Base-by-base conservation (phyloP, 805 yeast genomes). In the Spencermartinsiella europaea region DNA sequence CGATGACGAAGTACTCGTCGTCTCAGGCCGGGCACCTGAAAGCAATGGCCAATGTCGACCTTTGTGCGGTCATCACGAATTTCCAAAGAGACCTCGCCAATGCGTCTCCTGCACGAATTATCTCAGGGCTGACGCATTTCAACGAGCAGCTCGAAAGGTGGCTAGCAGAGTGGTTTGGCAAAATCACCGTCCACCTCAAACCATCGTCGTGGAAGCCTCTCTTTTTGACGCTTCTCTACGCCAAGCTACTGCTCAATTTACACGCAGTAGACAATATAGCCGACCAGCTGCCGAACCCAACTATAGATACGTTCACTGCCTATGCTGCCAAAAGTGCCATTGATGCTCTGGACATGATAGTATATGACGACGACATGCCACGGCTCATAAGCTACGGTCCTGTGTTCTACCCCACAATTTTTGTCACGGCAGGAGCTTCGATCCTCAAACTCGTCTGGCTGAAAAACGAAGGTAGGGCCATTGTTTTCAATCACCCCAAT, bases 171-270 rank as follows among this genome's bases (percentile, higher is more conserved):
- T 54, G 58, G 58, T 47, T 50, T 38, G 53, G 53, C 21, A 49
- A 48, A 21, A 42, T 53, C 17, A 44, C 53, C 2, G 49, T 49
- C 5, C 51, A 44, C 33, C 41, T 54, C 34, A 40, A 38, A 25
- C 58, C 58, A 15, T 52, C 56, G 8, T 38, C 49, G 2, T 52
- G 55, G 52, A 54, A 54, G 44, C 58, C 58, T 8, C 44, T 54
- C 19, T 39, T 54, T 5, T 47, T 54, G 14, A 52, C 58, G 12
- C 52, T 54, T 34, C 58, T 52, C 36, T 54, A 53, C 37, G 55
- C 58, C 28, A 52, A 52, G 34, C 38, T 54, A 36, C 52, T 54
- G 33, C 44, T 54, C 16, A 54, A 54, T 27, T 31, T 54, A 16
- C 36, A 51, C 21, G 50, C 45, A 25, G 37, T 51, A 5, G 46